Evolutionary conservation across 106 monocot species (phyloP), one percentile per base, ranked within the genome.

Genomic region (Platanthera zijinensis): DNA sequence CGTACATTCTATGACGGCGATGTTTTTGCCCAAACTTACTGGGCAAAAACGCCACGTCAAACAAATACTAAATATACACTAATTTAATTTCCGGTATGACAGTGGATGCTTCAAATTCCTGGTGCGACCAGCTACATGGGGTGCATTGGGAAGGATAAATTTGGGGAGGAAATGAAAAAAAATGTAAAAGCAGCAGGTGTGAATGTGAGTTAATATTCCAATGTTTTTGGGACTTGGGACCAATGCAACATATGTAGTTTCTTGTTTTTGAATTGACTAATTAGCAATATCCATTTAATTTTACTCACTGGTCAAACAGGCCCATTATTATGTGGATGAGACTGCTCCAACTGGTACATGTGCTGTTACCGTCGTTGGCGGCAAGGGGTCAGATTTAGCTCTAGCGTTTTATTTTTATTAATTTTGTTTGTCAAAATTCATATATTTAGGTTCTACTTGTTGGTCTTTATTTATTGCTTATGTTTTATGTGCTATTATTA

Each of bases 21-120:
- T 2, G 32, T 32, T 32, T 8, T 48, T 71, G 46, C 48, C 48
- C 17, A 5, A 71, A 15, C 7, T 74, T 75, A 19, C 19, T 19
- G 18, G 64, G 48, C 18, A 48, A 52, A 52, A 14, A 48, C 13
- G 10, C 54, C 39, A 2, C 32, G 32, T 32, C 32, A 32, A 32
- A 32, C 32, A 32, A 1, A 32, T 32, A 0, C 32, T 32, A 32
- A 32, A 32, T 32, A 2, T 32, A 32, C 46, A 68, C 22, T 68
- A 8, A 13, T 68, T 68, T 73, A 70, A 17, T 13, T 51, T 75
- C 3, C 73, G 2, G 21, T 86, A 68, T 61, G 78, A 25, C 83
- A 96, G 96, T 96, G 96, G 96, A 93, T 96, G 93, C 88, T 96
- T 84, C 96, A 93, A 89, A 77, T 78, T 87, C 96, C 96, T 78